Evolutionary conservation across 176 grass and related monocot species (phyloP).

Genomic region (Oryza coarctata): DNA sequence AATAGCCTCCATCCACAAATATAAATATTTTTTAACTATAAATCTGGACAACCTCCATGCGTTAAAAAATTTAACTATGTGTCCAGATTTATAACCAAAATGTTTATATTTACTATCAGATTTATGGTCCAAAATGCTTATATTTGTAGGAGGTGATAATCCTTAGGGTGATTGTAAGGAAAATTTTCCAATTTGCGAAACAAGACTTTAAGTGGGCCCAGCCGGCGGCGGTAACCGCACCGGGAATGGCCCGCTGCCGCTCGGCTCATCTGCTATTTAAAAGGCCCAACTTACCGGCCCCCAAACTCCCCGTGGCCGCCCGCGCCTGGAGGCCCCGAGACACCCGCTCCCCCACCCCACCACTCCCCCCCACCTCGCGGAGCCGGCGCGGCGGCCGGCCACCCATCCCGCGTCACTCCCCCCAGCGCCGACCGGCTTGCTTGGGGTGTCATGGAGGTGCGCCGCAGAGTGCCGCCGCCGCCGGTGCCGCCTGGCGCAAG

Average conservation of each 20-base stretch:
- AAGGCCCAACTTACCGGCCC: background rate
- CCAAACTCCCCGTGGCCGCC: constrained; percentile 21
- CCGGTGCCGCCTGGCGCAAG: background rate
- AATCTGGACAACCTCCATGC: too few relatives aligned
- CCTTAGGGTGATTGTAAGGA: too few relatives aligned
- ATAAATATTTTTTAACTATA: too few relatives aligned
- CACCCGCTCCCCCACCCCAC: background rate
- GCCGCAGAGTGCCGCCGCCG: background rate
- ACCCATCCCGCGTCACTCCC: too few relatives aligned
- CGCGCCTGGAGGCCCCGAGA: constrained; percentile 30
- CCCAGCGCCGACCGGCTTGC: too few relatives aligned
- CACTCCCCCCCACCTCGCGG: background rate
- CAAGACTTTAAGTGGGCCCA: background rate
- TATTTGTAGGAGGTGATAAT: too few relatives aligned
- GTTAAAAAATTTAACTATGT: too few relatives aligned
- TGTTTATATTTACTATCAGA: too few relatives aligned
- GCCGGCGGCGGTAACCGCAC: constrained; percentile 18
- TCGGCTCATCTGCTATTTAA: constrained; percentile 13
- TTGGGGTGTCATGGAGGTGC: constrained; percentile 36
- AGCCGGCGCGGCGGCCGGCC: background rate
- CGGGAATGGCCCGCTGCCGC: background rate
- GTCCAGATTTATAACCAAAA: too few relatives aligned
- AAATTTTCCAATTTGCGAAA: too few relatives aligned
- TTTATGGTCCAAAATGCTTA: too few relatives aligned
- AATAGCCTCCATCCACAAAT: too few relatives aligned